A percentile compares a stretch with the other conserved stretches of the same genome.
Evolutionary conservation across 1,139 yeast species (phyloP).

Genomic region (Blastobotrys illinoisensis): DNA sequence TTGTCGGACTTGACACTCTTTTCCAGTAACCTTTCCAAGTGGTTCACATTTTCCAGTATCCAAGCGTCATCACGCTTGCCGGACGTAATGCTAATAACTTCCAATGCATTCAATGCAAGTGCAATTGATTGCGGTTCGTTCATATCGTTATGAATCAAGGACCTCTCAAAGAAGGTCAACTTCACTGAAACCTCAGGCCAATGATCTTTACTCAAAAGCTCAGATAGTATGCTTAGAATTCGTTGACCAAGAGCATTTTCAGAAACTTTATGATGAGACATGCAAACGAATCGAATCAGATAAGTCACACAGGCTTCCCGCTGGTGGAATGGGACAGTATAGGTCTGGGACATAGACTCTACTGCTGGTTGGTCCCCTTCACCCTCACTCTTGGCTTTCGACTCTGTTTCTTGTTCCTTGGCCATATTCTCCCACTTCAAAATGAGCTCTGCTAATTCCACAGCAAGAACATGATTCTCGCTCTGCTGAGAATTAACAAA

Average conservation of each 20-base stretch:
- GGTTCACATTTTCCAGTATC: slow-evolving; percentile 65
- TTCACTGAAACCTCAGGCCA: slow-evolving; percentile 90
- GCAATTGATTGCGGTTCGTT: slow-evolving; percentile 54
- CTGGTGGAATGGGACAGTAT: slow-evolving; percentile 68
- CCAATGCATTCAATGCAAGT: slow-evolving; percentile 83
- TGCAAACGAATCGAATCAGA: slow-evolving; percentile 80
- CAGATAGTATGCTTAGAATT: slow-evolving; percentile 70
- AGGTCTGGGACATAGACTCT: slow-evolving; percentile 27
- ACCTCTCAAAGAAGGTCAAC: slow-evolving; percentile 78
- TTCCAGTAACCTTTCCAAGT: slow-evolving; percentile 68
- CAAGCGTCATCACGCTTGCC: slow-evolving; percentile 71
- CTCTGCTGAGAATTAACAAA: slow-evolving; percentile 72
- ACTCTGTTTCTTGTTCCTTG: slow-evolving; percentile 28
- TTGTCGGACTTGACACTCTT: slow-evolving; percentile 80
- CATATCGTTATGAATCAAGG: slow-evolving; percentile 72
- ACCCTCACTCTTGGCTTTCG: slow-evolving; percentile 14
- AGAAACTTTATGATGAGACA: slow-evolving; percentile 77
- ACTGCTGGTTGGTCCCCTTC: slow-evolving; percentile 16
- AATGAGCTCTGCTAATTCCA: slow-evolving; percentile 82
- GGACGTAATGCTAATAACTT: slow-evolving; percentile 80
- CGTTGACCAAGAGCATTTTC: slow-evolving; percentile 80
- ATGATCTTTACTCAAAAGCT: slow-evolving; percentile 60
- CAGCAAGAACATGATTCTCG: slow-evolving; percentile 80
- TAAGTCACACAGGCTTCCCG: slow-evolving; percentile 91
- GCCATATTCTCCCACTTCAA: slow-evolving; percentile 69